phyloP scores from a whole-genome alignment of 2,329 filamentous ascomycete species.

The Diaporthe capsici region DNA sequence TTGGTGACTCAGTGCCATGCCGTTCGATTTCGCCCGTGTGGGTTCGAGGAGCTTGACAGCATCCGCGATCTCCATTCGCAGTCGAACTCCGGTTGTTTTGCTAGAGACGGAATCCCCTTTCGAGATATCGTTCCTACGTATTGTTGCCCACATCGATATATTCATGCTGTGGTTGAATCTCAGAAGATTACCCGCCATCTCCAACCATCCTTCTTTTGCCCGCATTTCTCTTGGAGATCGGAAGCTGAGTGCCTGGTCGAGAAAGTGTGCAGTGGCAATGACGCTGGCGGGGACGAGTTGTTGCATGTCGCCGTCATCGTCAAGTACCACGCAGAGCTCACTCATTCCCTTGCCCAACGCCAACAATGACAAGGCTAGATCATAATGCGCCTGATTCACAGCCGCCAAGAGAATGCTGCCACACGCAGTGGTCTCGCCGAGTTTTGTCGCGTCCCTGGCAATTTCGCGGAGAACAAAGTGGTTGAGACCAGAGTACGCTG shows the following conservation, averaged over 20 bases:
- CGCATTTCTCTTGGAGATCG: no score
- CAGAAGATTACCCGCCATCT: background rate
- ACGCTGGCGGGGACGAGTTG: background rate
- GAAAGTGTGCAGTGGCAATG: background rate
- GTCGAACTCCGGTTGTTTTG: background rate
- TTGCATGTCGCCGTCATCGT: background rate
- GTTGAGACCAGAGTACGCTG: background rate
- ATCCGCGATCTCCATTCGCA: background rate
- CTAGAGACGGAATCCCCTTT: background rate
- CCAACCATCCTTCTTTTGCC: background rate
- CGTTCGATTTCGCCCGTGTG: no score
- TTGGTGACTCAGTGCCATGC: no score
- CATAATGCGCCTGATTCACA: fast-evolving
- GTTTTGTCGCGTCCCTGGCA: background rate
- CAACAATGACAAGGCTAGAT: background rate
- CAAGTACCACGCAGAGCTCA: background rate
- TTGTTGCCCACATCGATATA: background rate
- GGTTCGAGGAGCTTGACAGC: no score
- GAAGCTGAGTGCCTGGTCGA: no score
- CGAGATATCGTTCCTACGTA: background rate
- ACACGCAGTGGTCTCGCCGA: background rate
- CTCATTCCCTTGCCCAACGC: background rate
- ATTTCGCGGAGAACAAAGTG: background rate
- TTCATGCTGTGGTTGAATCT: background rate
- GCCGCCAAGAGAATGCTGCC: background rate